These are phyloP conservation scores for Prosopis cineraria DNA, from an alignment of 306 rosid species.

Conservation along the genomic window DNA sequence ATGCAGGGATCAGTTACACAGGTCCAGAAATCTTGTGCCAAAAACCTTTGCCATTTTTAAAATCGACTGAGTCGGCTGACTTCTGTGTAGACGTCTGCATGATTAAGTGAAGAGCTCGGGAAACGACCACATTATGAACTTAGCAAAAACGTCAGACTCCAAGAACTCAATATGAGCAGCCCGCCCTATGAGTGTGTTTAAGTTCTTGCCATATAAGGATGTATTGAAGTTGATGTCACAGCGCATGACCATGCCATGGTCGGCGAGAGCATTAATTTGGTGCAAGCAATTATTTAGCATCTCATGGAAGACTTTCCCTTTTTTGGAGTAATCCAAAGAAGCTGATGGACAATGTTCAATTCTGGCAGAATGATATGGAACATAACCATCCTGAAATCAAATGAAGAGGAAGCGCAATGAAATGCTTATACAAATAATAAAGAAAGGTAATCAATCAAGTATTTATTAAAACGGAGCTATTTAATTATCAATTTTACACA, in stretches of 20 bases:
- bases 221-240: constrained; percentile 85
- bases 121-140: constrained; percentile 91
- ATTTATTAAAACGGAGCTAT: neutral
- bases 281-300: constrained; percentile 85
- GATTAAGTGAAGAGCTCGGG: constrained; percentile 69
- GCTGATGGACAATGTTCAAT: constrained; percentile 80
- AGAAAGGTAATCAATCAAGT: neutral
- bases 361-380: constrained; percentile 93
- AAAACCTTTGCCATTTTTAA: neutral
- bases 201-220: constrained; percentile 70
- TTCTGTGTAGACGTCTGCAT: neutral
- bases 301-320: constrained; percentile 66
- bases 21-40: neutral
- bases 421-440: neutral
- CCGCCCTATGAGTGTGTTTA: constrained; percentile 76
- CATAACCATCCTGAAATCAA: constrained; percentile 81
- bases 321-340: constrained; percentile 63
- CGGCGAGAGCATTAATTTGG: constrained; percentile 60
- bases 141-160: constrained; percentile 80
- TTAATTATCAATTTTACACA: constrained; percentile 5
- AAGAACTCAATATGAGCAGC: constrained; percentile 93
- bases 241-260: constrained; percentile 73
- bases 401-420: constrained; percentile 17
- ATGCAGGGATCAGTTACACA: neutral
- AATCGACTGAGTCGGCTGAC: neutral